Conservation (phyloP, 176 grass and related monocot species). For the Thinopyrum elongatum region DNA sequence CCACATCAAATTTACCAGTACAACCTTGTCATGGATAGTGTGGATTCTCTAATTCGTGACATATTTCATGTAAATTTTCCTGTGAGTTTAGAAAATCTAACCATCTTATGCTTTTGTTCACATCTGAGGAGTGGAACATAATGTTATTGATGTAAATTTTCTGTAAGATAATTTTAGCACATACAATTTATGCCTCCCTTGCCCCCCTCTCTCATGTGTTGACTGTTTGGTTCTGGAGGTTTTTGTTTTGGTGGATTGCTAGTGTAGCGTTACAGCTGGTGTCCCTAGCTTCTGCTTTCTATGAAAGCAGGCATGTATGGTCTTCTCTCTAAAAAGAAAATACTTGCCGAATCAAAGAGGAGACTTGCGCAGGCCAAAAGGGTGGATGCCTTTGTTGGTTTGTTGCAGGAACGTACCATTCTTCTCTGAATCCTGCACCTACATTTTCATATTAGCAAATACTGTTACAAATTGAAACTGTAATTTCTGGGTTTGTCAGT, state of each 20-base stretch:
- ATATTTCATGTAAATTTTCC: conserved; percentile 28
- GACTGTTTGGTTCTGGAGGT: background rate
- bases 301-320: no score
- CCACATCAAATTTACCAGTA: background rate
- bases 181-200: background rate
- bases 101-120: conserved; percentile 3
- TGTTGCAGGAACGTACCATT: background rate
- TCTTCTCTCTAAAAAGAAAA: background rate
- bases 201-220: background rate
- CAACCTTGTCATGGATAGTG: conserved; percentile 18
- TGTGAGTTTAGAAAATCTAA: conserved; percentile 25
- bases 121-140: background rate
- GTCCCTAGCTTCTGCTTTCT: background rate
- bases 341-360: background rate
- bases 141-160: conserved; percentile 16
- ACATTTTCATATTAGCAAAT: background rate
- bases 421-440: background rate
- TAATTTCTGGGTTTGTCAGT: background rate
- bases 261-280: background rate
- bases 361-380: background rate
- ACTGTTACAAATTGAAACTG: background rate
- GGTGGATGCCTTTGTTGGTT: background rate
- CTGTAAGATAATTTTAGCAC: conserved; percentile 16
- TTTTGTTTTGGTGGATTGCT: background rate
- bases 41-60: conserved; percentile 23